phyloP scores from a whole-genome alignment of 148 eudicot genomes.

The Arctostaphylos glauca region DNA sequence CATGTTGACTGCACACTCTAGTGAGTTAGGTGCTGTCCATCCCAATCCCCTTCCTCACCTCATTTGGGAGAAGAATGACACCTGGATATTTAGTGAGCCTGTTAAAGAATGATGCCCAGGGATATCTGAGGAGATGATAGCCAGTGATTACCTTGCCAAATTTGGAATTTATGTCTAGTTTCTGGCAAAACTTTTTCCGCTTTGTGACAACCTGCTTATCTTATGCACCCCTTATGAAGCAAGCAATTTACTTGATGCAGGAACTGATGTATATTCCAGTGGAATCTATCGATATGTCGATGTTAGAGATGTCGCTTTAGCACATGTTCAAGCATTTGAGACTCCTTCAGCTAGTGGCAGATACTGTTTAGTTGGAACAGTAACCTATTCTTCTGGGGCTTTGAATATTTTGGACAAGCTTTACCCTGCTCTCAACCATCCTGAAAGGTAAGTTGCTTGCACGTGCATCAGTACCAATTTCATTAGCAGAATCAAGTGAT shows the following conservation, averaged over 20 bases:
- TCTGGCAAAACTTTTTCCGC: neutral
- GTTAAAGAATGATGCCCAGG: neutral
- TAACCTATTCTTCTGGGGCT: constrained; percentile 20
- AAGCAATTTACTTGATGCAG: constrained; percentile 20
- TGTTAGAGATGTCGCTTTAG: constrained; percentile 54
- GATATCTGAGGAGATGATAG: neutral
- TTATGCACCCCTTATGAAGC: neutral
- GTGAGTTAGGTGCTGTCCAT: neutral
- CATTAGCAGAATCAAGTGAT: neutral
- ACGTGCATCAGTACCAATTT: neutral
- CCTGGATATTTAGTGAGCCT: neutral
- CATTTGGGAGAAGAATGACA: neutral
- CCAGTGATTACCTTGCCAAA: neutral
- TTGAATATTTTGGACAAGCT: constrained; percentile 31
- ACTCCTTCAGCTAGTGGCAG: constrained; percentile 54
- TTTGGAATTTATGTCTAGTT: neutral
- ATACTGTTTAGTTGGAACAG: constrained; percentile 43
- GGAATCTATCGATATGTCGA: constrained; percentile 34
- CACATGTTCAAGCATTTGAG: constrained; percentile 59
- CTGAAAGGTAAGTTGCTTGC: constrained; percentile 32
- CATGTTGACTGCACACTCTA: neutral
- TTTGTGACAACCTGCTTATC: neutral
- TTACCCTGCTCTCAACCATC: constrained; percentile 38
- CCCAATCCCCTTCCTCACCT: neutral
- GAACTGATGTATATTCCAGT: constrained; percentile 23